Evolutionary conservation across 2,329 filamentous ascomycete species (phyloP).

Genomic region (Diaporthe amygdali): DNA sequence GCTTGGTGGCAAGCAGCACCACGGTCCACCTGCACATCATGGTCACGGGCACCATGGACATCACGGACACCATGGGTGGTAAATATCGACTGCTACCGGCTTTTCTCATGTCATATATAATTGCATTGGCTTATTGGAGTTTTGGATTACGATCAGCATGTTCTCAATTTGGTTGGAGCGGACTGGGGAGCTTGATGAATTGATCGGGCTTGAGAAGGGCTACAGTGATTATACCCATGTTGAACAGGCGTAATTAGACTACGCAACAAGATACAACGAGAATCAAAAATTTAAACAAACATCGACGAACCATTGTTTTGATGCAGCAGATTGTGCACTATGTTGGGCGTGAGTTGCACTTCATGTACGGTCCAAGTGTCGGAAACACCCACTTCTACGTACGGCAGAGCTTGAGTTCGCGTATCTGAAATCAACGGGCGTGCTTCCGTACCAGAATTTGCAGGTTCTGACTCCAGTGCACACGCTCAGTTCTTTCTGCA

Average conservation of each 20-base stretch:
- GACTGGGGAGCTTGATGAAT: neutral
- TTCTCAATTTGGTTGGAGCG: neutral
- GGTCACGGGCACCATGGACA: neutral
- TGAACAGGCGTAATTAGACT: neutral
- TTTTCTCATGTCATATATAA: neutral
- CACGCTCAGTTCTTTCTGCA: too few species aligned
- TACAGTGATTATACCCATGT: neutral
- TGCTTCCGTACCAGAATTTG: neutral
- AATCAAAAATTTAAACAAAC: neutral
- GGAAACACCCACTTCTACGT: neutral
- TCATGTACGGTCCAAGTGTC: neutral
- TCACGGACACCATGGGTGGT: neutral
- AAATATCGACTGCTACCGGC: neutral
- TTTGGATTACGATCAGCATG: neutral
- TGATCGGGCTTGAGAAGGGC: neutral
- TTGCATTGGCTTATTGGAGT: slow-evolving; percentile 4
- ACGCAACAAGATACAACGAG: neutral
- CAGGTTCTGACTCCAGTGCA: neutral
- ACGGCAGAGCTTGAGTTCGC: too few species aligned
- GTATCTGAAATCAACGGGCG: neutral
- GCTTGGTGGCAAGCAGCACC: neutral
- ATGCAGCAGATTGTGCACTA: too few species aligned
- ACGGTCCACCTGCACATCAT: neutral
- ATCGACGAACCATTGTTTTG: neutral
- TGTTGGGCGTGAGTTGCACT: accelerated